Evolutionary conservation across 2,329 filamentous ascomycete species (phyloP), one percentile per base, ranked within the genome.

Genomic region (Chrysosporium queenslandicum): DNA sequence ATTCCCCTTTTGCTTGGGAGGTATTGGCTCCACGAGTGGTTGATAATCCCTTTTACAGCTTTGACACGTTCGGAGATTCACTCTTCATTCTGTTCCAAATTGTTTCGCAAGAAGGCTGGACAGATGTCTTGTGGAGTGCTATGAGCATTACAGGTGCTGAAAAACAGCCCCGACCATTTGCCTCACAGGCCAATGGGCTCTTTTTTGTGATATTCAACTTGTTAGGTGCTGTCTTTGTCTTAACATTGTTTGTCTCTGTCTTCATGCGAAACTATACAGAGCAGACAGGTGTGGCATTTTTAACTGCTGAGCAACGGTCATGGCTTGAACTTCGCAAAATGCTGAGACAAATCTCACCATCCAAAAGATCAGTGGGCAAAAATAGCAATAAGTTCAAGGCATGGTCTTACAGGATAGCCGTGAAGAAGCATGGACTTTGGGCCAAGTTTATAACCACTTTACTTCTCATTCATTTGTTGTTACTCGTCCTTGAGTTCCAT

Each of bases 261-360:
- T 98, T 98, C 68, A 98, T 98, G 92, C 87, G 92, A 56, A 98
- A 96, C 67, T 98, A 98, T 69, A 98, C 92, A 0, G 92, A 98
- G 69, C 90, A 97, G 69, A 98, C 92, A 0, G 92, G 92, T 1
- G 92, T 98, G 40, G 92, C 92, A 2, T 98, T 91, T 66, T 74
- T 98, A 61, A 98, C 92, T 0, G 85, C 90, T 0, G 92, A 98
- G 62, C 92, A 98, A 66, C 83, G 92, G 60, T 95, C 91, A 0
- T 98, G 92, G 92, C 79, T 98, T 12, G 92, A 98, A 67, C 71
- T 98, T 59, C 81, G 92, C 53, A 98, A 98, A 69, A 75, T 96
- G 21, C 74, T 98, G 36, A 80, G 87, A 48, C 92, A 97, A 66
- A 89, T 98, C 9, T 91, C 90, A 2, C 92, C 92, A 3, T 96